These are phyloP conservation scores for Umbelopsis sp. DNA, from an alignment of 371 early-diverging fungal species.

Conservation along the genomic window DNA sequence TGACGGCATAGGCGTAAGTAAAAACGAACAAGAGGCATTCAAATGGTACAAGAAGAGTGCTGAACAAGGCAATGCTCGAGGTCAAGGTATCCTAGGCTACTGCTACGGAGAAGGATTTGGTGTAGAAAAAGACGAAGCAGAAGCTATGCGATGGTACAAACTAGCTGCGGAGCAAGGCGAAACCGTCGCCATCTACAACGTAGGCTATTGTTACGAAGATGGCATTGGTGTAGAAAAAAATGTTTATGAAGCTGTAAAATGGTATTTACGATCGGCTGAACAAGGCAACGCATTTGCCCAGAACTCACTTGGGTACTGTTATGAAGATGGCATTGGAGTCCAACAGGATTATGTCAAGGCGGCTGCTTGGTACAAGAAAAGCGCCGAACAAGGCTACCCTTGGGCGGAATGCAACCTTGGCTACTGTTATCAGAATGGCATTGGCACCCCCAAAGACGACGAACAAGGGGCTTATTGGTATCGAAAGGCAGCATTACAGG, in stretches of 20 bases:
- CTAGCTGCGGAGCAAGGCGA: slow-evolving; percentile 65
- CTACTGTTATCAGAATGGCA: slow-evolving; percentile 84
- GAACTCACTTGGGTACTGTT: slow-evolving; percentile 79
- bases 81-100: slow-evolving; percentile 73
- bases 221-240: slow-evolving; percentile 78
- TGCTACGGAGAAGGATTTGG: slow-evolving; percentile 84
- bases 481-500: slow-evolving; percentile 74
- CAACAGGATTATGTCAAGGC: slow-evolving; percentile 46
- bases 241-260: slow-evolving; percentile 67
- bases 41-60: slow-evolving; percentile 68
- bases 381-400: slow-evolving; percentile 63
- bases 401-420: slow-evolving; percentile 79
- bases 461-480: slow-evolving; percentile 80
- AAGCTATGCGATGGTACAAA: slow-evolving; percentile 75
- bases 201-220: slow-evolving; percentile 84
- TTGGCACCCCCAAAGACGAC: slow-evolving; percentile 71
- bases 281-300: slow-evolving; percentile 82
- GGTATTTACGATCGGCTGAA: slow-evolving; percentile 74
- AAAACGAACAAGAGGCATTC: slow-evolving; percentile 61
- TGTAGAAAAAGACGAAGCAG: slow-evolving; percentile 63
- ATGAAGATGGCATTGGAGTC: slow-evolving; percentile 77
- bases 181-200: slow-evolving; percentile 78
- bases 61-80: slow-evolving; percentile 66
- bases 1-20: slow-evolving; percentile 68
- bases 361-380: slow-evolving; percentile 70